Evolutionary conservation across 805 yeast species (phyloP).

Genomic region (Martiniozyma abietophila): DNA sequence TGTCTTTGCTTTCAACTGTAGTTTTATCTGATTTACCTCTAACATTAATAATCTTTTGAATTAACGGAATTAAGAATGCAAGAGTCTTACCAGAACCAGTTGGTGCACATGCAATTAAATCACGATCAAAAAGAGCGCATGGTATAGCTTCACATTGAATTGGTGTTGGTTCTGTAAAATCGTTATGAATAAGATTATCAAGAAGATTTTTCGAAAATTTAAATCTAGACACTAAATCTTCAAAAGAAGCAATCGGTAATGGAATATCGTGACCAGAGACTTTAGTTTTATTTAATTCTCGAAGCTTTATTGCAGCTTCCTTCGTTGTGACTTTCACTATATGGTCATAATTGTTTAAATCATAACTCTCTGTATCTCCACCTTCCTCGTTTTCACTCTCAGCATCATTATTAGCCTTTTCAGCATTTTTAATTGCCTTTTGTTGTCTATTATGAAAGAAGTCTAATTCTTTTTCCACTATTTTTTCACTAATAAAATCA

Average conservation of each 20-base stretch:
- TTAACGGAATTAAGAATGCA: conserved; percentile 76
- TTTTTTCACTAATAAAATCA: conserved; percentile 26
- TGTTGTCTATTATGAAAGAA: conserved; percentile 61
- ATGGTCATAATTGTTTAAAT: not conserved
- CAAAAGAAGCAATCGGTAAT: conserved; percentile 84
- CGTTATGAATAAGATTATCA: conserved; percentile 55
- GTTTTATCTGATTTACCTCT: conserved; percentile 6
- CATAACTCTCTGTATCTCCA: conserved; percentile 7
- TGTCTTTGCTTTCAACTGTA: conserved; percentile 39
- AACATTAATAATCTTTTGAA: conserved; percentile 36
- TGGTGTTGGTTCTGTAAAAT: conserved; percentile 82
- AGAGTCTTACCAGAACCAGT: conserved; percentile 98
- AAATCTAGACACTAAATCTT: conserved; percentile 65
- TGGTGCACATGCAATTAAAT: conserved; percentile 89
- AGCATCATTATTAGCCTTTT: conserved; percentile 23
- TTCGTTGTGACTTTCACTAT: conserved; percentile 34
- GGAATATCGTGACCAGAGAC: conserved; percentile 82
- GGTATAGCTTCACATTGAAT: conserved; percentile 92
- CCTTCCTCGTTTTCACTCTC: conserved; percentile 24
- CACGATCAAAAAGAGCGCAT: conserved; percentile 55
- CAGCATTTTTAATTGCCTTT: conserved; percentile 13
- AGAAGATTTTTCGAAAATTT: conserved; percentile 50
- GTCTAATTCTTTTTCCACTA: conserved; percentile 67
- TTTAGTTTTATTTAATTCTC: conserved; percentile 56
- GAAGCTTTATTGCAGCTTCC: conserved; percentile 51